Base-by-base conservation (phyloP, 140 eudicot species). In the Senecio squalidus region DNA sequence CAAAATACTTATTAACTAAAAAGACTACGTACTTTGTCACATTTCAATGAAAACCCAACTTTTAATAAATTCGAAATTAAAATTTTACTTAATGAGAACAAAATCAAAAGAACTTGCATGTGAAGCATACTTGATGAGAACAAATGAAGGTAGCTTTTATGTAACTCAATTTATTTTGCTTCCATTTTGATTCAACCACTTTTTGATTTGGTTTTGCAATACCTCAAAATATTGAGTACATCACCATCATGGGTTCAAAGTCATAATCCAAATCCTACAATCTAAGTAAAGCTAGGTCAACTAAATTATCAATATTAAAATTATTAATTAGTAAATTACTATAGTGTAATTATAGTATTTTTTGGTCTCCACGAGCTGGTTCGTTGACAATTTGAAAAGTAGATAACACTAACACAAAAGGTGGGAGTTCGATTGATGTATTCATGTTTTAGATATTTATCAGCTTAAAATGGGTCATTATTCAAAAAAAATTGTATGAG, bases 141-240 rank as follows among this genome's bases (percentile, higher is more conserved):
- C 58, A 55, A 44, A 24, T 46, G 44, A 28, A 67, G 73, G 57
- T 67, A 44, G 65, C 73, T 44, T 67, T 67, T 55, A 15, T 56
- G 56, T 44, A 67, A 67, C 73, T 45, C 73, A 9, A 14, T 67
- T 29, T 55, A 56, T 44, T 33, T 67, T 67, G 73, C 73, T 67
- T 67, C 63, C 73, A 56, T 67, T 67, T 67, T 56, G 56, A 67
- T 67, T 67, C 65, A 67, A 58, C 73, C 8, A 56, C 66, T 30
- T 26, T 33, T 56, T 67, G 58, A 67, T 67, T 67, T 67, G 20
- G 49, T 67, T 67, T 67, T 56, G 49, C 29, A 44, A 44, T 22
- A 56, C 48, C 66, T 25, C 49, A 28, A 56, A 67, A 44, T 44
- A 30, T 30, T 21, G 64, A 67, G 46, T 67, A 56, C 66, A 67